Evolutionary conservation across 163 green algal genomes (phyloP).

Genomic region (Smithsoniella earleae): DNA sequence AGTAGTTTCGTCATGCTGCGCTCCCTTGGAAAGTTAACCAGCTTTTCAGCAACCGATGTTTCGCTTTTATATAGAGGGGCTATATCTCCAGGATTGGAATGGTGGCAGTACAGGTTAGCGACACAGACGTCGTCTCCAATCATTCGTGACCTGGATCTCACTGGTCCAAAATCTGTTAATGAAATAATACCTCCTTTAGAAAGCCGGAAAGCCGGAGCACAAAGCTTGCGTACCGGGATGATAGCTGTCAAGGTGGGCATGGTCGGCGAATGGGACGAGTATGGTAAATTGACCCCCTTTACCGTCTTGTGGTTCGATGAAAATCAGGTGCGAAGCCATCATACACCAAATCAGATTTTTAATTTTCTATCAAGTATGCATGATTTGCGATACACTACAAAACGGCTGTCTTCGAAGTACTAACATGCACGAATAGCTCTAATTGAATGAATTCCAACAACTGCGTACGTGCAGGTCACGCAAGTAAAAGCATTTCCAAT

Average conservation of each 20-base stretch:
- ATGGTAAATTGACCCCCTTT: conserved; percentile 72
- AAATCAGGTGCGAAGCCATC: conserved; percentile 57
- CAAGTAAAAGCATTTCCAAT: conserved; percentile 59
- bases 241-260: conserved; percentile 93
- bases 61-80: too few species aligned
- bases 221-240: conserved; percentile 52
- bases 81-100: too few species aligned
- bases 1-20: too few species aligned
- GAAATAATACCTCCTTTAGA: conserved; percentile 12
- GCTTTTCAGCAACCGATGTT: too few species aligned
- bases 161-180: conserved; percentile 1
- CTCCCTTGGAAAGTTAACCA: too few species aligned
- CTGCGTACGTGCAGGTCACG: conserved; percentile 50
- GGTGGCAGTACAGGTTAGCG: too few species aligned
- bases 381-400: too few species aligned
- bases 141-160: conserved; percentile 4
- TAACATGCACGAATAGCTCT: neutral
- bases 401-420: too few species aligned
- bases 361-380: too few species aligned
- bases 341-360: neutral
- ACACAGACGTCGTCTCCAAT: neutral
- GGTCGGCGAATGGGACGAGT: conserved; percentile 93
- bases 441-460: neutral
- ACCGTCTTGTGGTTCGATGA: conserved; percentile 97
- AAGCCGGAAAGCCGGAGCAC: neutral